Base-by-base conservation (phyloP, 306 rosid species). In the Benincasa hispida region DNA sequence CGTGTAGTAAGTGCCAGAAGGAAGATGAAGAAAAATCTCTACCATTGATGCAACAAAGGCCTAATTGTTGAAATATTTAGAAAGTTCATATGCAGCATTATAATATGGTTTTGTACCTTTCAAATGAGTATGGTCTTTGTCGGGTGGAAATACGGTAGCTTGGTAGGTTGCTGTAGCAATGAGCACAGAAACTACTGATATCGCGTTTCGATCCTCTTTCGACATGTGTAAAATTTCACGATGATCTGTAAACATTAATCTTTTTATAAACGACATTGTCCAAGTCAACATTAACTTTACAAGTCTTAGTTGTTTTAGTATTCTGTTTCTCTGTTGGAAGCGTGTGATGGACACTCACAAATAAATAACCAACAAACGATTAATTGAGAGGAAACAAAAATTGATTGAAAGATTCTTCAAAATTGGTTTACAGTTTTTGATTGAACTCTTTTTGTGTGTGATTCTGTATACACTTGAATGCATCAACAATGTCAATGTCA, bases 141-240 rank as follows among this genome's bases (percentile, higher is more conserved):
- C 62, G 0, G 81, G 84, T 2, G 81, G 81, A 55, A 42, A 61
- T 19, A 81, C 69, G 0, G 27, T 58, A 15, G 81, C 61, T 72
- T 81, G 81, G 45, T 59, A 81, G 0, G 79, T 77, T 9, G 75
- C 51, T 3, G 84, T 81, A 19, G 78, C 79, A 10, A 77, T 78
- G 24, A 81, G 61, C 35, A 72, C 74, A 14, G 84, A 63, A 25
- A 77, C 76, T 41, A 81, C 78, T 15, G 77, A 25, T 10, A 77
- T n/a, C 0, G 50, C 60, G n/a, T 77, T 77, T 34, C 79, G 81
- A 5, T 48, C 78, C 13, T 62, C 81, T 19, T 37, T 63, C 13
- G 77, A 58, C 41, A 81, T 81, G 67, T 58, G 10, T 18, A 24
- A 0, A 10, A 53, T 74, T 18, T 51, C 35, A 15, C 60, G 60